These are phyloP conservation scores for Henningerozyma blattae DNA, from an alignment of 805 yeast genomes.

Conservation along the genomic window DNA sequence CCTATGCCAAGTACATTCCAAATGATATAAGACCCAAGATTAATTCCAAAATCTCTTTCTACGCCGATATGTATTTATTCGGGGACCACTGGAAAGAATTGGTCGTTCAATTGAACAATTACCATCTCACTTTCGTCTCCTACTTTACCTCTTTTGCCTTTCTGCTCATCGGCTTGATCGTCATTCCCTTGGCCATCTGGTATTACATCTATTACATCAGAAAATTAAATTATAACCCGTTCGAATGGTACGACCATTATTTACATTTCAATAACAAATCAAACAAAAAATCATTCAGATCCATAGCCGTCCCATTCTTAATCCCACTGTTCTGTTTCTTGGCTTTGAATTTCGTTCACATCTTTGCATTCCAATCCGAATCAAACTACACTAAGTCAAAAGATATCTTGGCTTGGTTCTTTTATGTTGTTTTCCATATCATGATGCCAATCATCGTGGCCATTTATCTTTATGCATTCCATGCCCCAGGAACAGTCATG, in stretches of 20 bases:
- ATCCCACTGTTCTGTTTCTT: conserved; percentile 31
- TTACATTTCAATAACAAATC: conserved; percentile 9
- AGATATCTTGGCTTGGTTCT: conserved; percentile 49
- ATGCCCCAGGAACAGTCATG: conserved; percentile 49
- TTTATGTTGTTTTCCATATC: conserved; percentile 51
- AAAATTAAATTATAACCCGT: conserved; percentile 10
- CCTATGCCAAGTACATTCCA: conserved; percentile 49
- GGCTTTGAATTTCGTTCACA: conserved; percentile 34
- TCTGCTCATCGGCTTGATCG: conserved; percentile 4
- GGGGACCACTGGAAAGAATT: conserved; percentile 24
- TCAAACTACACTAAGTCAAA: conserved; percentile 29
- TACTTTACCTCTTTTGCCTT: conserved; percentile 10
- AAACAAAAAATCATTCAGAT: conserved; percentile 11
- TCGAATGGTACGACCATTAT: conserved; percentile 16
- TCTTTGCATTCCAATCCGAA: conserved; percentile 27
- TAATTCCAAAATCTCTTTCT: conserved; percentile 36
- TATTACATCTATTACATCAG: conserved; percentile 16
- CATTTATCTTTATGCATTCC: conserved; percentile 52
- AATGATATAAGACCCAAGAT: conserved; percentile 40
- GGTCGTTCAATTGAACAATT: conserved; percentile 8
- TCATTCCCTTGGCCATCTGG: conserved; percentile 18
- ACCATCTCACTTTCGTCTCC: conserved; percentile 5
- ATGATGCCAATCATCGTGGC: conserved; percentile 50
- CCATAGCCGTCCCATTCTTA: conserved; percentile 22
- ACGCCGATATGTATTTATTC: conserved; percentile 18